Conservation (phyloP, 768 basidiomycete genomes). For the Russula virescens region DNA sequence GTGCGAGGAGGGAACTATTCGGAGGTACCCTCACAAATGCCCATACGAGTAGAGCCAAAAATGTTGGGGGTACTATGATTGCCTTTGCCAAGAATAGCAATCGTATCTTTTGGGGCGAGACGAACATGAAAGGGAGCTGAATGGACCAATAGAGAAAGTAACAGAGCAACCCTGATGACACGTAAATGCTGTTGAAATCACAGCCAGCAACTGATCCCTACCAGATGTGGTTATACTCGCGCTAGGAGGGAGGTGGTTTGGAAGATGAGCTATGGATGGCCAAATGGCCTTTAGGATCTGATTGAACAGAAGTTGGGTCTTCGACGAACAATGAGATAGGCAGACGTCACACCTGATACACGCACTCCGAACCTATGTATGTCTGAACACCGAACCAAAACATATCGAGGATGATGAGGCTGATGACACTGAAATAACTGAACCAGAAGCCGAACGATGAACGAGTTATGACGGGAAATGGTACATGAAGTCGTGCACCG, state of each 20-base stretch:
- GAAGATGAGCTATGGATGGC: constrained; percentile 61
- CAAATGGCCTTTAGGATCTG: constrained; percentile 77
- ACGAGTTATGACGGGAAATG: constrained; percentile 70
- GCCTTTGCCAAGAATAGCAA: constrained; percentile 68
- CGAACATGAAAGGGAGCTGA: constrained; percentile 67
- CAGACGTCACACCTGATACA: constrained; percentile 47
- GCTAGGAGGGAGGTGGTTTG: constrained; percentile 53
- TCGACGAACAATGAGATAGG: neutral
- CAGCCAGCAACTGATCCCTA: constrained; percentile 25
- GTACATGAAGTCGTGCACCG: constrained; percentile 70
- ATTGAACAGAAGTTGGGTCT: neutral
- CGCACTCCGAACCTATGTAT: constrained; percentile 51
- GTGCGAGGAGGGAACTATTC: constrained; percentile 49
- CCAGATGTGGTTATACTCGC: constrained; percentile 61
- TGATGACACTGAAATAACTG: constrained; percentile 79
- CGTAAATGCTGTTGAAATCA: neutral
- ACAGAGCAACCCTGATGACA: constrained; percentile 51
- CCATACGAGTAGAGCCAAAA: constrained; percentile 29
- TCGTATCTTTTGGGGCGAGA: constrained; percentile 74
- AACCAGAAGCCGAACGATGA: constrained; percentile 90
- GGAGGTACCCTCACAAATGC: constrained; percentile 60
- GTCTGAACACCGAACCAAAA: constrained; percentile 81
- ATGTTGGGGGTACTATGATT: constrained; percentile 39
- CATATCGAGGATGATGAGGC: constrained; percentile 66
- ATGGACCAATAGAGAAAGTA: constrained; percentile 76